A percentile compares a stretch with the other conserved stretches of the same genome.
Evolutionary conservation across 306 rosid species (phyloP).

Genomic region (Fagus sylvatica): DNA sequence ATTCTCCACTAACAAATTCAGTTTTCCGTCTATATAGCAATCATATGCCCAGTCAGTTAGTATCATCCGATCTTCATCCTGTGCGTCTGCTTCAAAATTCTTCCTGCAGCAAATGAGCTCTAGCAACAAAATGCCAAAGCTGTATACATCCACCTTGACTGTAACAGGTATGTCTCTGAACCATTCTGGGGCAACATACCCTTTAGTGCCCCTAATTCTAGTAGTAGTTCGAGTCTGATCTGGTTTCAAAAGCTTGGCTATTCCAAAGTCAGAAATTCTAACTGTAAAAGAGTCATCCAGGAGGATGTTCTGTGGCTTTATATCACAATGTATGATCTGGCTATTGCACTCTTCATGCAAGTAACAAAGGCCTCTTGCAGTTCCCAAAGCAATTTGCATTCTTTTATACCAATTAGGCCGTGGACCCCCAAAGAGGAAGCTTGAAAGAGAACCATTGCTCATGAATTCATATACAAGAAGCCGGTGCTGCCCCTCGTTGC

Average conservation of each 20-base stretch:
- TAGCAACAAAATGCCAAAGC: constrained; percentile 37
- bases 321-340: constrained; percentile 37
- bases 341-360: constrained; percentile 37
- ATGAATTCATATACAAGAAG: constrained; percentile 40
- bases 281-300: constrained; percentile 33
- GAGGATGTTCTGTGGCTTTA: constrained; percentile 43
- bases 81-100: constrained; percentile 3
- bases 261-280: constrained; percentile 34
- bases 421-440: constrained; percentile 26
- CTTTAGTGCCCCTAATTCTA: constrained; percentile 30
- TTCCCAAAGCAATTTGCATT: constrained; percentile 25
- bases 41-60: constrained; percentile 43
- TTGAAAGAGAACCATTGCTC: constrained; percentile 36
- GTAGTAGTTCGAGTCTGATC: constrained; percentile 19
- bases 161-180: constrained; percentile 32
- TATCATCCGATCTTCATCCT: constrained; percentile 20
- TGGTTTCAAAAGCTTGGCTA: constrained; percentile 27
- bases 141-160: constrained; percentile 37
- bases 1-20: constrained; percentile 8
- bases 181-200: constrained; percentile 37
- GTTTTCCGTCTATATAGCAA: constrained; percentile 18
- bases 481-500: constrained; percentile 31
- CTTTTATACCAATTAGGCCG: constrained; percentile 36
- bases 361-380: constrained; percentile 24
- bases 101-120: constrained; percentile 35